Percentiles rank a stretch among this genome's conserved stretches.
These are phyloP conservation scores for Pontederia paniculata DNA, from an alignment of 176 grass and related monocot genomes.

Conservation along the genomic window DNA sequence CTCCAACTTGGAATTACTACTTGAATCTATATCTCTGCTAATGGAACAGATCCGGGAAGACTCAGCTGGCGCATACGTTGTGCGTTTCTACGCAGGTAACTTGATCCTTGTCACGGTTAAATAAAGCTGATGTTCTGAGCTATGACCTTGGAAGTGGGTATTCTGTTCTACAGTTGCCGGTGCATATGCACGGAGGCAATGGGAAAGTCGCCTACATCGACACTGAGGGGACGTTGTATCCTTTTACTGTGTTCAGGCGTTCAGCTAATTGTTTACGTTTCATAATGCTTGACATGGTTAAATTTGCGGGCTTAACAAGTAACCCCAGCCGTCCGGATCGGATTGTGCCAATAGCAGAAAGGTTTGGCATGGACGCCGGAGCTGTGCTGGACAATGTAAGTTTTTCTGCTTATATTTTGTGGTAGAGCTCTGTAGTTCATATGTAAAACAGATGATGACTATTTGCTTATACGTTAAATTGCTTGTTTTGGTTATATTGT, in stretches of 20 bases:
- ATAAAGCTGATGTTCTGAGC: background rate
- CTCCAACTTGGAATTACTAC: background rate
- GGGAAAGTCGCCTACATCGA: conserved; percentile 80
- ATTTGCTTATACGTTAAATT: background rate
- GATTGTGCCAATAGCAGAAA: conserved; percentile 88
- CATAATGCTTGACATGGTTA: no score
- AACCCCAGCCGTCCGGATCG: conserved; percentile 66
- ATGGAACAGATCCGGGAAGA: conserved; percentile 64
- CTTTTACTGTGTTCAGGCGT: no score
- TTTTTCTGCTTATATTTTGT: background rate
- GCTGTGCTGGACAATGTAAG: conserved; percentile 81
- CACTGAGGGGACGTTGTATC: conserved; percentile 22
- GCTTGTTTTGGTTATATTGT: background rate
- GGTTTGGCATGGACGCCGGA: conserved; percentile 82
- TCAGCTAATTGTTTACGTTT: no score
- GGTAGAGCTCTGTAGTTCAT: background rate
- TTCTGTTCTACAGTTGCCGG: conserved; percentile 47
- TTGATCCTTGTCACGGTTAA: background rate
- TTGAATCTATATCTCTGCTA: background rate
- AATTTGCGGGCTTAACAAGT: conserved; percentile 21
- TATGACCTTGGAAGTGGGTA: background rate
- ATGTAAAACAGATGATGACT: background rate
- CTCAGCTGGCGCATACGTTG: conserved; percentile 75
- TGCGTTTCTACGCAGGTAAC: conserved; percentile 68
- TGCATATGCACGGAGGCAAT: conserved; percentile 78